phyloP scores from a whole-genome alignment of 208 protist genomes.

The Leishmania tarentolae region DNA sequence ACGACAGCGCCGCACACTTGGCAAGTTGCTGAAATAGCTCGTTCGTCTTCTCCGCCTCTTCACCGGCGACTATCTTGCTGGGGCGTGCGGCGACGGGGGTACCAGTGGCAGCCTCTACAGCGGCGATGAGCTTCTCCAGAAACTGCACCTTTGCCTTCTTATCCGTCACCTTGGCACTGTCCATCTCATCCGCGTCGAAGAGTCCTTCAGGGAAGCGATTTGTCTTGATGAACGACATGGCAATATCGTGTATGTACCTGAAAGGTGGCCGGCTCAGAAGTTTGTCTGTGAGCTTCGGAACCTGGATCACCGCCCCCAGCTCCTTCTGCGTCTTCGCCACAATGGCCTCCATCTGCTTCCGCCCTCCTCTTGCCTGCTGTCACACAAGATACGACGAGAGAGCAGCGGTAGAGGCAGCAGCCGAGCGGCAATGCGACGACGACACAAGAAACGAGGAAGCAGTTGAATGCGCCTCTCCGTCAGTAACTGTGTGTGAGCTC shows the following conservation, averaged over 20 bases:
- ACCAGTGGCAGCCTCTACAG: slow-evolving; percentile 80
- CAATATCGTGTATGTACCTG: slow-evolving; percentile 90
- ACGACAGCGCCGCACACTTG: slow-evolving; percentile 58
- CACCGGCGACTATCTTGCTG: slow-evolving; percentile 83
- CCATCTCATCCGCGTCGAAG: slow-evolving; percentile 64
- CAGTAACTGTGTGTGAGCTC: not conserved
- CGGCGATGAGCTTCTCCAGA: slow-evolving; percentile 72
- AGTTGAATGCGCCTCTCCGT: not conserved
- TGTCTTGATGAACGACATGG: slow-evolving; percentile 62
- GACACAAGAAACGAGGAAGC: not conserved
- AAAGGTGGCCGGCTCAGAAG: slow-evolving; percentile 87
- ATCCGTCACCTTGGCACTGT: slow-evolving; percentile 74
- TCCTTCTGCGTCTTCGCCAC: slow-evolving; percentile 81
- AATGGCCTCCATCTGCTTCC: slow-evolving; percentile 40
- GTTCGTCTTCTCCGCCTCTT: slow-evolving; percentile 90
- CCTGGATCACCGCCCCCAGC: slow-evolving; percentile 73
- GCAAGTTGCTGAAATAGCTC: slow-evolving; percentile 85
- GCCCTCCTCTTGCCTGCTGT: not conserved
- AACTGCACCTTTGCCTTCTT: slow-evolving; percentile 89
- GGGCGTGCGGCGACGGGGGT: slow-evolving; percentile 57
- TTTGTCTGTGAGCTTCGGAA: slow-evolving; percentile 91
- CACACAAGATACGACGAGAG: not conserved
- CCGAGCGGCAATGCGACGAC: not conserved
- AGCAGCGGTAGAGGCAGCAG: not conserved
- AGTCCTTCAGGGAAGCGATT: slow-evolving; percentile 79